A percentile compares a stretch with the other conserved stretches of the same genome.
These are phyloP conservation scores for Crithidia sp. DNA, from an alignment of 208 protist species.

Conservation along the genomic window DNA sequence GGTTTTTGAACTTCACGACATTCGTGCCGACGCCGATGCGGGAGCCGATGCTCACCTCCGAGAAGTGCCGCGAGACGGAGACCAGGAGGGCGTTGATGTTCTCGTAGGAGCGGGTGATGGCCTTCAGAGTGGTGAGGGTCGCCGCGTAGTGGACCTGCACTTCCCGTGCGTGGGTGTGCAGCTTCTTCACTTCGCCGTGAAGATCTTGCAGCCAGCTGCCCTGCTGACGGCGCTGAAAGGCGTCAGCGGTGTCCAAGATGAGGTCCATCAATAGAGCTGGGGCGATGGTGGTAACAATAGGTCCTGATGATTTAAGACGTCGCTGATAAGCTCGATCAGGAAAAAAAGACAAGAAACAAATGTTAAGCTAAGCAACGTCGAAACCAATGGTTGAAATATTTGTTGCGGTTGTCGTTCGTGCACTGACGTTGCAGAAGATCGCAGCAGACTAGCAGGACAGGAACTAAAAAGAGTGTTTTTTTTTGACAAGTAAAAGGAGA, in stretches of 20 bases:
- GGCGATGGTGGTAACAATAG: too few relatives aligned
- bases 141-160: neutral
- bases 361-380: too few relatives aligned
- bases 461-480: too few relatives aligned
- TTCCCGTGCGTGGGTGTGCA: neutral
- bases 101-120: neutral
- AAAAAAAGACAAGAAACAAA: too few relatives aligned
- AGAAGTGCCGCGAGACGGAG: slow-evolving; percentile 3
- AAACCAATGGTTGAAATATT: too few relatives aligned
- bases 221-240: neutral
- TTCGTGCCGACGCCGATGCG: slow-evolving; percentile 1
- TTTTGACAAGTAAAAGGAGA: too few relatives aligned
- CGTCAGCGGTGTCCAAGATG: neutral
- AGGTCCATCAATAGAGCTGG: neutral
- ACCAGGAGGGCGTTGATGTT: slow-evolving; percentile 1
- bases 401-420: too few relatives aligned
- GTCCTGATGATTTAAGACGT: too few relatives aligned
- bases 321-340: too few relatives aligned
- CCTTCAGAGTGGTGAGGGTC: neutral
- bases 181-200: neutral
- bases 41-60: neutral
- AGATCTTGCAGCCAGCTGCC: neutral
- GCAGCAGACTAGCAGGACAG: too few relatives aligned
- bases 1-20: neutral
- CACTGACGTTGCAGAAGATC: too few relatives aligned